phyloP scores from a whole-genome alignment of 1,139 yeast genomes.

The Taphrina communis region DNA sequence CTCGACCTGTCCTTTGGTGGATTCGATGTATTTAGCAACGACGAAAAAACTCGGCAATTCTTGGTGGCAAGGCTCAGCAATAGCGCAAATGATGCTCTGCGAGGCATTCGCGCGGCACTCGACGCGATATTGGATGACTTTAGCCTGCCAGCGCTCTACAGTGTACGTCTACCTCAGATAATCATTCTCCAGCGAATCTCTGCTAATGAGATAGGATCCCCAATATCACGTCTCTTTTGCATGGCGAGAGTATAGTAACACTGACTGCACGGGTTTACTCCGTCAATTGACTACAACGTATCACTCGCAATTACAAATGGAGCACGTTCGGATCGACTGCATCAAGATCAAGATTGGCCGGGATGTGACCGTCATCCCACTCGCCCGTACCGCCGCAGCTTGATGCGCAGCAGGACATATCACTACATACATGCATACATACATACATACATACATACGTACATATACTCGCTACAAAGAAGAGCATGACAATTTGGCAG shows the following conservation, averaged over 20 bases:
- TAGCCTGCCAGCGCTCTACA: constrained; percentile 7
- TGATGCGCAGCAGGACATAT: no score
- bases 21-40: neutral
- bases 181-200: neutral
- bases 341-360: constrained; percentile 23
- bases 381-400: neutral
- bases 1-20: neutral
- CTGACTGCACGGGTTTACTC: neutral
- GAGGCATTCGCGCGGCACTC: neutral
- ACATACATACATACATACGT: no score
- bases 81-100: neutral
- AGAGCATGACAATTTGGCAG: no score
- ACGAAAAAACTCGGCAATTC: constrained; percentile 19
- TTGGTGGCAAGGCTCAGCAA: neutral
- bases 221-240: constrained; percentile 15
- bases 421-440: no score
- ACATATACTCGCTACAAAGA: no score
- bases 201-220: neutral
- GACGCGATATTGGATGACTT: neutral
- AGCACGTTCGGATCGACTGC: constrained; percentile 2
- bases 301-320: neutral
- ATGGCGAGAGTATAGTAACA: constrained; percentile 6
- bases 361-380: constrained; percentile 13
- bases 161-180: neutral
- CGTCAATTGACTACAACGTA: neutral